Base-by-base conservation (phyloP, 208 protist genomes). In the Acanthamoeba healyi region DNA sequence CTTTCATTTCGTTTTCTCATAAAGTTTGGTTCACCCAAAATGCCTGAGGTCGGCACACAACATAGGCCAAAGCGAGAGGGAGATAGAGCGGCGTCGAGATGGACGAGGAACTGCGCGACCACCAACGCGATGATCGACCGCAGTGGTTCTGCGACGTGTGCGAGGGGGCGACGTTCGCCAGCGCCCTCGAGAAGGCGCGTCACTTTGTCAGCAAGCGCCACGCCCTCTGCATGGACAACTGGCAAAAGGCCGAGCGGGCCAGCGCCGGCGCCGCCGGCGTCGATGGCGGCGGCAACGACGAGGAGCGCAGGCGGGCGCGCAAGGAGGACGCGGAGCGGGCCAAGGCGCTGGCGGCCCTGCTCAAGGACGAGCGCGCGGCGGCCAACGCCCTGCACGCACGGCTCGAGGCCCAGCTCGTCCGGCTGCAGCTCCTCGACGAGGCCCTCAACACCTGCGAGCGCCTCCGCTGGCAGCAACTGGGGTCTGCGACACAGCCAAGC, bases 171-270 rank as follows among this genome's bases (percentile, higher is more conserved):
- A n/a, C n/a, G 79, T 91, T 91, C 58, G 54, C 6, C 5, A 72
- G 24, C 1, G 51, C 84, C 19, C 51, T 72, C 17, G 84, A 91
- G 38, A 91, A 91, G 84, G 84, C 84, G 22, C 51, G 58, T 1
- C 84, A 91, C 58, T 74, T 91, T 34, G 84, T 91, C n/a, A 91
- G 84, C 84, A 91, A 91, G 38, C 51, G 84, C 7, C 84, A 91
- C 34, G 58, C 58, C 38, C 24, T 91, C 6, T 63, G 51, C n/a
- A 49, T 74, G 24, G 84, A 91, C 34, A 44, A 91, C 40, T 5
- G 84, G 38, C 58, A 70, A 17, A 91, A 63, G 58, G 84, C 54
- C 19, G 29, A 42, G n/a, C n/a, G n/a, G n/a, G n/a, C 79, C 22
- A 87, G 34, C 67, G 17, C 10, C 67, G 44, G 34, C 32, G 17